Conservation (phyloP, 371 early-diverging fungal species). For the Batrachochytrium dendrobatidis region DNA sequence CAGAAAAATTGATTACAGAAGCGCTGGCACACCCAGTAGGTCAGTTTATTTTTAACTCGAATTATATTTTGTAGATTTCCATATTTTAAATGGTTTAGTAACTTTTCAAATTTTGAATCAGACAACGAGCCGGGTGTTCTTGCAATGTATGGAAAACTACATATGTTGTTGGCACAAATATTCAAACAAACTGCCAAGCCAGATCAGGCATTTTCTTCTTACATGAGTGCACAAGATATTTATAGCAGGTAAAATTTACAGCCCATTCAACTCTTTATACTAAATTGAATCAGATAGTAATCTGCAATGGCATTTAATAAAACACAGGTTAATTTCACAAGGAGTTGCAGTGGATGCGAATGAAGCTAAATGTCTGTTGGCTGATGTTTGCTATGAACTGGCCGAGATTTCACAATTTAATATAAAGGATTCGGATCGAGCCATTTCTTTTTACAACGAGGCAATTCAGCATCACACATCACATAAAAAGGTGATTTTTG, state of each 20-base stretch:
- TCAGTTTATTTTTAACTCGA: slow-evolving; percentile 3
- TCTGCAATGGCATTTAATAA: no score
- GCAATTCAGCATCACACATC: slow-evolving; percentile 25
- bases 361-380: background rate
- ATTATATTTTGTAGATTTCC: background rate
- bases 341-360: no score
- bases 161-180: slow-evolving; percentile 22
- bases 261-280: no score
- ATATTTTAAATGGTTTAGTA: background rate
- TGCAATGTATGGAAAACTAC: slow-evolving; percentile 19
- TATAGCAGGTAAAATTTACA: slow-evolving; percentile 29
- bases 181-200: slow-evolving; percentile 3
- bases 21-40: slow-evolving; percentile 24
- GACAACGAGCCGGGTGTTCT: slow-evolving; percentile 17
- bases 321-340: no score
- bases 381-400: slow-evolving; percentile 28
- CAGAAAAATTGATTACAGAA: slow-evolving; percentile 24
- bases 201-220: slow-evolving; percentile 16
- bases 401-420: slow-evolving; percentile 16
- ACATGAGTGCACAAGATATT: slow-evolving; percentile 22
- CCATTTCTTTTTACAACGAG: slow-evolving; percentile 29
- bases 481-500: slow-evolving; percentile 25
- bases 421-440: slow-evolving; percentile 24
- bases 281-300: no score
- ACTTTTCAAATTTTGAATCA: background rate